A percentile compares a stretch with the other conserved stretches of the same genome.
Evolutionary conservation across 768 basidiomycete genomes (phyloP).

Genomic region (Ramaria sp.): DNA sequence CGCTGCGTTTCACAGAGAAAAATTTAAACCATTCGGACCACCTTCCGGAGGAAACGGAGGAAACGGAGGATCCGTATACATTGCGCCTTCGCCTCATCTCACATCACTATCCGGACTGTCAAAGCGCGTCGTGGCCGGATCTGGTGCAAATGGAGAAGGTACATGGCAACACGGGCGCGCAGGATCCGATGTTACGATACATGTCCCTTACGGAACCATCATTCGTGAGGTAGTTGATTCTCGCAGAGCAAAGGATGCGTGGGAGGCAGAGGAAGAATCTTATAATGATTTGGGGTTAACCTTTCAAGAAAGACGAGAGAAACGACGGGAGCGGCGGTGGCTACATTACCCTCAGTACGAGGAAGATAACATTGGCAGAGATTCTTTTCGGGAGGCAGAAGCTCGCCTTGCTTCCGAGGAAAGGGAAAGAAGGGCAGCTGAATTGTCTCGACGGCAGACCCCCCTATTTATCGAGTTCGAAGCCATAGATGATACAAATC

Average conservation of each 20-base stretch:
- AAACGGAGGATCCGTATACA: constrained; percentile 76
- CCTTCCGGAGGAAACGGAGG: constrained; percentile 94
- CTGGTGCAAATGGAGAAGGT: constrained; percentile 69
- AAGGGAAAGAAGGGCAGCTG: constrained; percentile 40
- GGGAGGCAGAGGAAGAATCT: constrained; percentile 53
- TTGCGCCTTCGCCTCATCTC: constrained; percentile 66
- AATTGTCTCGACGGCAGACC: constrained; percentile 29
- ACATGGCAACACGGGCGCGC: constrained; percentile 79
- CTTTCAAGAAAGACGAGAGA: constrained; percentile 37
- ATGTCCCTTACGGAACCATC: constrained; percentile 85
- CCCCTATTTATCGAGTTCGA: constrained; percentile 52
- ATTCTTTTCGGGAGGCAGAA: constrained; percentile 66
- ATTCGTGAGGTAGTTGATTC: constrained; percentile 69
- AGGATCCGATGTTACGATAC: constrained; percentile 61
- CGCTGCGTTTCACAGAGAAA: constrained; percentile 88
- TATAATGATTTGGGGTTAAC: constrained; percentile 39
- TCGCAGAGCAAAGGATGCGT: constrained; percentile 51
- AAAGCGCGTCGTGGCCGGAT: constrained; percentile 51
- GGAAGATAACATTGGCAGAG: constrained; percentile 51
- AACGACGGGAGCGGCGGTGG: constrained; percentile 59
- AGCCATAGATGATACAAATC: not conserved
- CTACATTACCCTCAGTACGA: constrained; percentile 65
- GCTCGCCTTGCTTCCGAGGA: constrained; percentile 47
- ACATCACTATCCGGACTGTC: constrained; percentile 69
- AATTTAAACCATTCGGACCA: constrained; percentile 71